Percentiles rank a stretch among this genome's conserved stretches.
Evolutionary conservation across 2,329 filamentous ascomycete genomes (phyloP).

Genomic region (Exophiala viscosa): DNA sequence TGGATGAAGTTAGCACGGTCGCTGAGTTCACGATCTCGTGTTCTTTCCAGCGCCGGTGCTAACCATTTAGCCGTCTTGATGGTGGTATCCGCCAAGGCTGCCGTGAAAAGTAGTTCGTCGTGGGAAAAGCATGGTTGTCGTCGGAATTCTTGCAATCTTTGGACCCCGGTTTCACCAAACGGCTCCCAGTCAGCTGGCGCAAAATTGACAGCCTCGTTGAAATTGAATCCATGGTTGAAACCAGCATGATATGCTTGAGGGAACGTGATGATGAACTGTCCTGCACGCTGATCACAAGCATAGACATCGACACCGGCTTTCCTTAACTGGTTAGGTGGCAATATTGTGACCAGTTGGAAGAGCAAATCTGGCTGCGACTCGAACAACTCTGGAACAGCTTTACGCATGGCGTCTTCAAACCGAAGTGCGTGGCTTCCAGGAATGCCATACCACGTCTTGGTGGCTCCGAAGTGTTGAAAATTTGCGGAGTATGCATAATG

Average conservation of each 20-base stretch:
- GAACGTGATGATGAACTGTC: constrained; percentile 94
- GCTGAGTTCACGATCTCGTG: constrained; percentile 67
- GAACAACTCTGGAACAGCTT: constrained; percentile 92
- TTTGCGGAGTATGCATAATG: constrained; percentile 98
- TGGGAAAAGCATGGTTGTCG: constrained; percentile 96
- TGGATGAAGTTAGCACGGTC: constrained; percentile 66
- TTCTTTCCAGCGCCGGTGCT: constrained; percentile 75
- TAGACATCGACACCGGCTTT: constrained; percentile 92
- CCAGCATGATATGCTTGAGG: constrained; percentile 96
- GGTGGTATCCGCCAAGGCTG: constrained; percentile 71
- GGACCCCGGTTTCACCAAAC: constrained; percentile 79
- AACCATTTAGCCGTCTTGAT: constrained; percentile 97
- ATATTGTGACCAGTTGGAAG: constrained; percentile 93
- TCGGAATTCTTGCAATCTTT: constrained; percentile 79
- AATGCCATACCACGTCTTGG: constrained; percentile 99
- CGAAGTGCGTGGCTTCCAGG: constrained; percentile 89
- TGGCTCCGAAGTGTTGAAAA: constrained; percentile 96
- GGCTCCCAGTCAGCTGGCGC: constrained; percentile 94
- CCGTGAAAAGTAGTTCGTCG: constrained; percentile 88
- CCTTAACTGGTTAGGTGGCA: constrained; percentile 86
- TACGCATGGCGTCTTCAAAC: constrained; percentile 91
- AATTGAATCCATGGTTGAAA: constrained; percentile 98
- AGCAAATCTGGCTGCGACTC: constrained; percentile 94
- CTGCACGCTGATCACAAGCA: constrained; percentile 91
- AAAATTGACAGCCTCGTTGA: constrained; percentile 97